Evolutionary conservation across 2,329 filamentous ascomycete genomes (phyloP).

Genomic region (Madurella fahalii): DNA sequence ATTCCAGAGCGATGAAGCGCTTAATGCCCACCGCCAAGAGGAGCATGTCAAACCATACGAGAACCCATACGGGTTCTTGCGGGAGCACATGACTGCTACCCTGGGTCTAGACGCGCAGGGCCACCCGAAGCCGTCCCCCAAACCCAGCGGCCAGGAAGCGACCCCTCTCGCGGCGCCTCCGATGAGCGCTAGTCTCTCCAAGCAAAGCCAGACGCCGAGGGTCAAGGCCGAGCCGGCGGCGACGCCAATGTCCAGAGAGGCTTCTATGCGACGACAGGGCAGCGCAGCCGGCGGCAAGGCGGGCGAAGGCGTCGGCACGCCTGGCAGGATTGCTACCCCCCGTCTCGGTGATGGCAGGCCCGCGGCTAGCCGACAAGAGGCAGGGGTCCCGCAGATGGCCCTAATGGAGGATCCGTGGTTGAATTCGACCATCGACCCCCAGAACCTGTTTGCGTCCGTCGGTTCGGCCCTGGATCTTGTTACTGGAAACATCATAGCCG

Average conservation of each 20-base stretch:
- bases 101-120: constrained; percentile 53
- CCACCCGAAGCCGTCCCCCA: constrained; percentile 35
- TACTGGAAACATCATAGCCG: constrained; percentile 46
- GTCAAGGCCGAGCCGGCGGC: constrained; percentile 35
- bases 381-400: constrained; percentile 19
- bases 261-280: constrained; percentile 47
- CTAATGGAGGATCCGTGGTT: constrained; percentile 26
- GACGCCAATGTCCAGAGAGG: constrained; percentile 50
- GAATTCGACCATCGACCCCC: constrained; percentile 50
- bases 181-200: constrained; percentile 43
- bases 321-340: constrained; percentile 29
- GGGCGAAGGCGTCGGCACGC: constrained; percentile 28
- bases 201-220: constrained; percentile 45
- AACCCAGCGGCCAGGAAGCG: constrained; percentile 24
- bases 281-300: constrained; percentile 42
- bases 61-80: constrained; percentile 50
- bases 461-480: constrained; percentile 37
- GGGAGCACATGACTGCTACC: constrained; percentile 45
- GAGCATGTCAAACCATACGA: constrained; percentile 55
- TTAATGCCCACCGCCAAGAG: constrained; percentile 51
- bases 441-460: constrained; percentile 43
- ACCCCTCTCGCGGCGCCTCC: constrained; percentile 29
- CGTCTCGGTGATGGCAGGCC: constrained; percentile 25
- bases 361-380: constrained; percentile 28
- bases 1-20: constrained; percentile 52